phyloP scores from a whole-genome alignment of 257 asterid species.

The Voacanga thouarsii region DNA sequence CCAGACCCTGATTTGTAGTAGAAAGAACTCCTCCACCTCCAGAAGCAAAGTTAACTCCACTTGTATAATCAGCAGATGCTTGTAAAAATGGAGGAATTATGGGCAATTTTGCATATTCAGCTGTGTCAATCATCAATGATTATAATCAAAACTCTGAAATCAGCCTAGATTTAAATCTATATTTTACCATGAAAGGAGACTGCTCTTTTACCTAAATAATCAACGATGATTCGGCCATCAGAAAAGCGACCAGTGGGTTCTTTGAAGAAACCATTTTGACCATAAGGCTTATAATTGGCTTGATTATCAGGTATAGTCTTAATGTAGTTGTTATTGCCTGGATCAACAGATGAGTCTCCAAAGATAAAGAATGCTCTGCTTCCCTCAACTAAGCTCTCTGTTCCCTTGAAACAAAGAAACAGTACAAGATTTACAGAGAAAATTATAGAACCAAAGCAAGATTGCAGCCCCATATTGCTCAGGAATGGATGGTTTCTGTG shows the following conservation, averaged over 20 bases:
- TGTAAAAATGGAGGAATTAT: constrained; percentile 45
- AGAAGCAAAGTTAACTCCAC: constrained; percentile 56
- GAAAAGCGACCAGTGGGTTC: constrained; percentile 56
- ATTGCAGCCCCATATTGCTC: neutral
- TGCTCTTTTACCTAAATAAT: constrained; percentile 37
- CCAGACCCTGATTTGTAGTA: constrained; percentile 43
- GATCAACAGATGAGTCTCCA: constrained; percentile 54
- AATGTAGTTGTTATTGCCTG: constrained; percentile 51
- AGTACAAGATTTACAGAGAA: neutral
- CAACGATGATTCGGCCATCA: constrained; percentile 51
- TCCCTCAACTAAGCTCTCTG: neutral
- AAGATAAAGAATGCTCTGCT: constrained; percentile 38
- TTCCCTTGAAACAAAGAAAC: constrained; percentile 7
- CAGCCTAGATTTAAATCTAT: neutral
- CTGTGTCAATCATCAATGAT: constrained; percentile 15
- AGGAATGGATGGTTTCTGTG: neutral
- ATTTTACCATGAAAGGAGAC: neutral
- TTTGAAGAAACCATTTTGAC: constrained; percentile 40
- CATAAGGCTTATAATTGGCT: constrained; percentile 48
- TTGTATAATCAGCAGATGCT: constrained; percentile 33
- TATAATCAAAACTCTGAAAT: neutral
- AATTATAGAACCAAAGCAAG: neutral
- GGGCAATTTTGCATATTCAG: constrained; percentile 51
- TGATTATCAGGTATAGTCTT: constrained; percentile 41
- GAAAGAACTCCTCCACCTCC: constrained; percentile 54